A percentile compares a stretch with the other conserved stretches of the same genome.
Conservation (phyloP, 2,329 filamentous ascomycete species). For the Gnomoniopsis sp. region DNA sequence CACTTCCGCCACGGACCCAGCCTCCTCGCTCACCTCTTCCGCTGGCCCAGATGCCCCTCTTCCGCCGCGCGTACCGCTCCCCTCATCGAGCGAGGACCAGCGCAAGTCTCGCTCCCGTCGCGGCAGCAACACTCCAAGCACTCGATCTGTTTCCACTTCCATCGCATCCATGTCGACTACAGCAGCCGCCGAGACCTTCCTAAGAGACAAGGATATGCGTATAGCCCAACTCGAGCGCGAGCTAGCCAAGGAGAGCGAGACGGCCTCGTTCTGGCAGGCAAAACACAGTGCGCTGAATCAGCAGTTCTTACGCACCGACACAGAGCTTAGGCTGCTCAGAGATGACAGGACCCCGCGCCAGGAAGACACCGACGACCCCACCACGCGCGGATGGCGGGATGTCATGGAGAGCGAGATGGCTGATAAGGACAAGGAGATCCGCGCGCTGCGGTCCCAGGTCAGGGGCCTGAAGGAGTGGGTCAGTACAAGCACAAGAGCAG, state of each 20-base stretch:
- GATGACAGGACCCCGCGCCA: conserved; percentile 46
- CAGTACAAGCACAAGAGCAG: conserved; percentile 60
- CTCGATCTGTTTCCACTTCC: neutral
- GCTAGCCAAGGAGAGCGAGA: conserved; percentile 54
- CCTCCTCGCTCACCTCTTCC: neutral
- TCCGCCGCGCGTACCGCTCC: conserved; percentile 9
- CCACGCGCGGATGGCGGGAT: conserved; percentile 46
- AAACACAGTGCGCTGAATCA: conserved; percentile 52
- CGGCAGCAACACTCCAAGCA: conserved; percentile 11
- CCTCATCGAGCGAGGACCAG: neutral
- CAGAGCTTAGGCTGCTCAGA: conserved; percentile 48
- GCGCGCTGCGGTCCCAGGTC: conserved; percentile 55
- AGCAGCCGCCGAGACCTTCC: neutral
- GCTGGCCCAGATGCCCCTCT: conserved; percentile 4
- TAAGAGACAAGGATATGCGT: conserved; percentile 45
- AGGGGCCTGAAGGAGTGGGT: conserved; percentile 69
- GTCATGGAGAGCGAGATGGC: conserved; percentile 42
- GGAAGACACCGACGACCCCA: conserved; percentile 45
- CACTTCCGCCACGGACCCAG: neutral
- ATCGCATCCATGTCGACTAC: conserved; percentile 18
- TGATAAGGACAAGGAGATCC: conserved; percentile 54
- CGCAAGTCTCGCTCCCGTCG: conserved; percentile 3
- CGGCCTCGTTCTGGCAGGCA: conserved; percentile 54
- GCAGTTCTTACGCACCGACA: conserved; percentile 49
- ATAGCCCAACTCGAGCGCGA: conserved; percentile 53